A percentile compares a stretch with the other conserved stretches of the same genome.
phyloP scores from a whole-genome alignment of 805 yeast species.

The Metschnikowia sp. region DNA sequence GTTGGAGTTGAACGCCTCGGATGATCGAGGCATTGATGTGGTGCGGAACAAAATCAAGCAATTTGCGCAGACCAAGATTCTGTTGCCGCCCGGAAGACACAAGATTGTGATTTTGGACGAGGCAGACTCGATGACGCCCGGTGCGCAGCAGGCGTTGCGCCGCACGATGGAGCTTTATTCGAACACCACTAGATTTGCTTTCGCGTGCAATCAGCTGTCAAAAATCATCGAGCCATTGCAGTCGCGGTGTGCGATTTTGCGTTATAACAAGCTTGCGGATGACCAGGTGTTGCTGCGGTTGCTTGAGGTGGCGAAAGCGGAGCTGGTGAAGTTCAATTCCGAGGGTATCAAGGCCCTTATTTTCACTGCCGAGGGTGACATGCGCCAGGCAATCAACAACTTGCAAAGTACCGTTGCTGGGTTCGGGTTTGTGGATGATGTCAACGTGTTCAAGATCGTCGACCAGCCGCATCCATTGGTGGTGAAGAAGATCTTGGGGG shows the following conservation, averaged over 20 bases:
- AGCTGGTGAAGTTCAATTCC: constrained; percentile 72
- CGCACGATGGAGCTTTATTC: constrained; percentile 95
- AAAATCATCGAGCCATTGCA: constrained; percentile 96
- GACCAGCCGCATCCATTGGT: constrained; percentile 95
- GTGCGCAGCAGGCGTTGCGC: constrained; percentile 92
- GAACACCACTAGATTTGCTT: constrained; percentile 96
- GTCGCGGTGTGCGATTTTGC: constrained; percentile 90
- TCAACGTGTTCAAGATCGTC: constrained; percentile 90
- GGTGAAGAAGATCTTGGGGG: constrained; percentile 58
- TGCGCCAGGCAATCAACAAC: constrained; percentile 97
- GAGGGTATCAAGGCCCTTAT: constrained; percentile 92
- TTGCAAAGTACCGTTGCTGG: constrained; percentile 93
- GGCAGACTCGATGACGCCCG: constrained; percentile 96
- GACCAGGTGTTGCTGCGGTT: constrained; percentile 79
- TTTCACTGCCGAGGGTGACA: constrained; percentile 96
- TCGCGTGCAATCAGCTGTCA: constrained; percentile 92
- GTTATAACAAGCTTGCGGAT: constrained; percentile 78
- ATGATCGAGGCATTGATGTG: constrained; percentile 96
- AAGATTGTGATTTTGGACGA: constrained; percentile 92
- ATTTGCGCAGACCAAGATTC: constrained; percentile 92
- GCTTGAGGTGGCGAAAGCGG: constrained; percentile 64
- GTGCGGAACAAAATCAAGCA: constrained; percentile 91
- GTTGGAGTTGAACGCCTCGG: constrained; percentile 90
- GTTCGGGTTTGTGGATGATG: constrained; percentile 84
- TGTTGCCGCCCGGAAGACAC: constrained; percentile 83